phyloP scores from a whole-genome alignment of 2,329 filamentous ascomycete species.

The Sphaerulina vaccinii region DNA sequence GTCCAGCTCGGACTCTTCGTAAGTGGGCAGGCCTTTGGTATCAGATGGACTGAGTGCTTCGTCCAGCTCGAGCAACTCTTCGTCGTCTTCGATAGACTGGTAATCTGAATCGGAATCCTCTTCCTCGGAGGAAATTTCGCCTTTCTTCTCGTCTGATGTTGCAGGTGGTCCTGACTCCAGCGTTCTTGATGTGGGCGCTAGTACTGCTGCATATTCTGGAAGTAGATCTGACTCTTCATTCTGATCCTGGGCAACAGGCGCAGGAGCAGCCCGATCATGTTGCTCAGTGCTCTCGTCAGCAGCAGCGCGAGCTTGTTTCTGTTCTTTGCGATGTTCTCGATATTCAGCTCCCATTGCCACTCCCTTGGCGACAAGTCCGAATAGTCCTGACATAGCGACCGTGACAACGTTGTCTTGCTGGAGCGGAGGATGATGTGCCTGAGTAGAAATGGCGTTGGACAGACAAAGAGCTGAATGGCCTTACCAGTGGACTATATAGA shows the following conservation, averaged over 20 bases:
- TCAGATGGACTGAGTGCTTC: constrained; percentile 25
- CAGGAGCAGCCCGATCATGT: background rate
- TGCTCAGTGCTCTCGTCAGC: constrained; percentile 14
- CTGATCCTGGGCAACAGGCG: background rate
- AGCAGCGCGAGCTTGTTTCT: constrained; percentile 21
- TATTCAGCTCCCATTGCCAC: constrained; percentile 34
- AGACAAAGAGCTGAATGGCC: background rate
- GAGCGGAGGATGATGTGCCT: too few species aligned
- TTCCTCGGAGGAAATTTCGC: constrained; percentile 7
- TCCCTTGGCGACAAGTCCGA: constrained; percentile 24
- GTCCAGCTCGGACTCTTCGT: constrained; percentile 30
- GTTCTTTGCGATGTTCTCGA: constrained; percentile 30
- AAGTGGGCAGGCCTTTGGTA: constrained; percentile 28
- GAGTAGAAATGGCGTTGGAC: background rate
- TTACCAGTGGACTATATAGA: background rate
- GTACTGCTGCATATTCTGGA: constrained; percentile 14
- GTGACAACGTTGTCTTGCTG: background rate
- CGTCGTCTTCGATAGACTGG: constrained; percentile 31
- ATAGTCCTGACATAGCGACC: background rate
- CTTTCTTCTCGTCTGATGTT: constrained; percentile 1
- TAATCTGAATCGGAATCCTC: constrained; percentile 17
- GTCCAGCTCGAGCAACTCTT: constrained; percentile 36
- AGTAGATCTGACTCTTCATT: constrained; percentile 1
- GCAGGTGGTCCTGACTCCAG: constrained; percentile 3
- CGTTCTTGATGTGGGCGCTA: constrained; percentile 1